phyloP scores from a whole-genome alignment of 768 basidiomycete species.

The Amyloporia xantha region DNA sequence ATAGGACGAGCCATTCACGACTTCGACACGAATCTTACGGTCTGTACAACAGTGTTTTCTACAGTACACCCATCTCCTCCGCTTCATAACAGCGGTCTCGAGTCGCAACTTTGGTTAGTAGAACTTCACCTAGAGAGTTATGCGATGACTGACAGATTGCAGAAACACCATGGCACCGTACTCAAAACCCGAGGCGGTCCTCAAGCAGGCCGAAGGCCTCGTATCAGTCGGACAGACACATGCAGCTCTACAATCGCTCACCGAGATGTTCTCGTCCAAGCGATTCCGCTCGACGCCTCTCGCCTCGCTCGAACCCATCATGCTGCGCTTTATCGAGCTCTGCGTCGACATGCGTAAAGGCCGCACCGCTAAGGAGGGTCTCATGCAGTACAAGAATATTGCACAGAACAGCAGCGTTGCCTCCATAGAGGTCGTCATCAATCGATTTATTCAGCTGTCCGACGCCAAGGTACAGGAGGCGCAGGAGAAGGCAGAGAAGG shows the following conservation, averaged over 20 bases:
- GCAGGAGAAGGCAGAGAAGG: constrained; percentile 79
- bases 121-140: background rate
- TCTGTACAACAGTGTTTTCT: background rate
- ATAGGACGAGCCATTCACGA: background rate
- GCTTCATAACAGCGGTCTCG: background rate
- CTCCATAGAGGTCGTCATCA: constrained; percentile 89
- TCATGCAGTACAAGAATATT: constrained; percentile 98
- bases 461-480: constrained; percentile 81
- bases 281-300: constrained; percentile 90
- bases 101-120: background rate
- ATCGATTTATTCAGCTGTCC: constrained; percentile 73
- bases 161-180: constrained; percentile 70
- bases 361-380: constrained; percentile 87
- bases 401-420: constrained; percentile 89
- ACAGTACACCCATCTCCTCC: background rate
- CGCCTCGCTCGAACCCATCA: constrained; percentile 87
- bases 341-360: constrained; percentile 95
- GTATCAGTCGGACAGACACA: constrained; percentile 87
- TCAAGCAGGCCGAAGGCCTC: constrained; percentile 92
- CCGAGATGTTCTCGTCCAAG: constrained; percentile 91
- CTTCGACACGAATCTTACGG: background rate
- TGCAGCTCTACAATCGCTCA: constrained; percentile 83
- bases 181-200: constrained; percentile 83
- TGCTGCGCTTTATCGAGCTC: constrained; percentile 92
- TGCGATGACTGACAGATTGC: background rate